Percentiles rank a stretch among this genome's conserved stretches.
These are phyloP conservation scores for Cladophialophora exuberans DNA, from an alignment of 2,329 filamentous ascomycete genomes.

Conservation along the genomic window DNA sequence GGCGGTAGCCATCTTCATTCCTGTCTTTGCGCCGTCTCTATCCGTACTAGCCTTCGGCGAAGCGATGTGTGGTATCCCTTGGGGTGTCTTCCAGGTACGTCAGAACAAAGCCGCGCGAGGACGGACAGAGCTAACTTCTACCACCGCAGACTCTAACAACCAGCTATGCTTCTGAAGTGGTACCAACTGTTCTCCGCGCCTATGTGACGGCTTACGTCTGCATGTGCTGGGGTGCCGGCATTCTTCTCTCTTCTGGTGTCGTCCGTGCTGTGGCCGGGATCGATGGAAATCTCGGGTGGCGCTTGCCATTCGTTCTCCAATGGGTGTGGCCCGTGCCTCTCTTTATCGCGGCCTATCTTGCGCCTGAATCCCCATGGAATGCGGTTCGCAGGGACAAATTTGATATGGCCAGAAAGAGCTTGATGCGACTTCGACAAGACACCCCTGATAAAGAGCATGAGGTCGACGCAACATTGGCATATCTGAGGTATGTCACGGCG, in stretches of 20 bases:
- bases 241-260: conserved; percentile 52
- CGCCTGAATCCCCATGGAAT: conserved; percentile 41
- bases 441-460: conserved; percentile 33
- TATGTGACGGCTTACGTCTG: conserved; percentile 64
- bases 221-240: conserved; percentile 65
- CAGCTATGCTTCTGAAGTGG: conserved; percentile 70
- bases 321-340: conserved; percentile 35
- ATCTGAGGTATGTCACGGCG: conserved; percentile 44
- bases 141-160: conserved; percentile 47
- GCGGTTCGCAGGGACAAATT: conserved; percentile 39
- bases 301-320: conserved; percentile 35
- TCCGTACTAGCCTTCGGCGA: conserved; percentile 50
- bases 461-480: conserved; percentile 38
- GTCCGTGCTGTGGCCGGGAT: conserved; percentile 26
- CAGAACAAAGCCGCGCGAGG: not conserved
- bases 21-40: conserved; percentile 53
- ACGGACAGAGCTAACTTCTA: not conserved
- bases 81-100: conserved; percentile 38
- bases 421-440: conserved; percentile 36
- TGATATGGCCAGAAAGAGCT: conserved; percentile 38
- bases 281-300: conserved; percentile 33
- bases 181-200: conserved; percentile 60
- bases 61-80: conserved; percentile 51
- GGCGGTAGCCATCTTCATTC: conserved; percentile 52
- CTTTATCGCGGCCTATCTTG: conserved; percentile 36